These are phyloP conservation scores for Syzygium grande DNA, from an alignment of 345 rosid species.

Conservation along the genomic window DNA sequence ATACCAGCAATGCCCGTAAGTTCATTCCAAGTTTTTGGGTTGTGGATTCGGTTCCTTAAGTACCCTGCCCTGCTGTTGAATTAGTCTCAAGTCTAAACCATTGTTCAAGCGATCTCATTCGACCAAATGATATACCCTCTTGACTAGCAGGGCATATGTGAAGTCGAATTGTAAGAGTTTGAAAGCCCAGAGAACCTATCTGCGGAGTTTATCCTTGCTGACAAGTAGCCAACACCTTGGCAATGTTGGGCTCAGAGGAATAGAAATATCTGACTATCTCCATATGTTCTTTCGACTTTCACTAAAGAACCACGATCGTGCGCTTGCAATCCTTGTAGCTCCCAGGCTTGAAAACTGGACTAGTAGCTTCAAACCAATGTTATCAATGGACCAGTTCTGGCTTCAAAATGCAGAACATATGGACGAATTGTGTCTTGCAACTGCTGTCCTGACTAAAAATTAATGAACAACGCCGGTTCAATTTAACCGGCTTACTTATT, in stretches of 20 bases:
- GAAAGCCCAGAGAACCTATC: neutral
- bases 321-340: neutral
- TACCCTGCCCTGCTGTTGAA: too few relatives aligned
- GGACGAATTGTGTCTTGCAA: neutral
- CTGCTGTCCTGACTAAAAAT: too few relatives aligned
- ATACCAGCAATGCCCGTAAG: neutral
- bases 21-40: too few relatives aligned
- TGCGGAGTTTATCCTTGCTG: neutral
- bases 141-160: neutral
- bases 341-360: neutral
- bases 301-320: neutral
- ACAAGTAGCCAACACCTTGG: neutral
- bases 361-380: neutral
- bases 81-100: too few relatives aligned
- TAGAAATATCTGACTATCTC: neutral
- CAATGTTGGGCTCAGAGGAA: neutral
- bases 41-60: too few relatives aligned
- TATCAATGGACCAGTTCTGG: neutral
- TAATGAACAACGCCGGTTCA: neutral
- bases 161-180: neutral
- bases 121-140: too few relatives aligned
- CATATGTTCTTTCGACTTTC: too few relatives aligned
- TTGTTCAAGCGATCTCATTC: too few relatives aligned
- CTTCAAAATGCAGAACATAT: neutral
- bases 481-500: neutral